Base-by-base conservation (phyloP, 2,329 filamentous ascomycete genomes). In the Sporothrix brasiliensis region DNA sequence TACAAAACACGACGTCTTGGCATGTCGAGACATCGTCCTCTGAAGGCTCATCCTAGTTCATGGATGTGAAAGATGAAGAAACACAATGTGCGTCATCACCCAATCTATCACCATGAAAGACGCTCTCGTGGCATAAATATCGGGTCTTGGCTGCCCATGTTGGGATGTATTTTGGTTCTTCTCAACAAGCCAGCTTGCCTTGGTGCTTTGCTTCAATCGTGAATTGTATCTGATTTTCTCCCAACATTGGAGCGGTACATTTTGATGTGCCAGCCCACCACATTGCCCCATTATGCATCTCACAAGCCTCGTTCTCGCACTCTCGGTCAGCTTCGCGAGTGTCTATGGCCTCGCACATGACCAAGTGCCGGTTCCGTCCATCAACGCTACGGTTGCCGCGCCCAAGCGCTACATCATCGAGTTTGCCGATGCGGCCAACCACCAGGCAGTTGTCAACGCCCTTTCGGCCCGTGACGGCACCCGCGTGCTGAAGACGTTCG, bases 401-500 rank as follows among this genome's bases (percentile, higher is more conserved):
- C 30, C 70, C 2, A 65, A 52, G 41, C 70, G 66, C 5, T 71
- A 41, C 58, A 71, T 71, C 30, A 11, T 71, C 14, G 69, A 71
- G 66, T 68, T 71, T 34, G 53, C 69, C 53, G 69, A 68, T 39
- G 49, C 54, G 47, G 50, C 60, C 21, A 39, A 66, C 60, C 68
- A 67, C 24, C 47, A 68, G 34, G 56, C n/a, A 13, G 21, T 41
- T 2, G n/a, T 54, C n/a, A 47, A 10, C 27, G 44, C 49, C 24
- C 56, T 65, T 4, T 30, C 30, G 1, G 56, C 54, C 1, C 69
- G 69, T 14, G 13, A 61, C 27, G 63, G 63, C 21, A 67, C 54
- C 6, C 63, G 63, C 39, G 66, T 71, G 13, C 27, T 71, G 49
- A 71, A 71, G 49, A 63, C 49, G 34, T 68, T 71, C 60, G 67